A percentile compares a stretch with the other conserved stretches of the same genome.
Evolutionary conservation across 2,329 filamentous ascomycete species (phyloP).

Genomic region (Zasmidium citrigriseum): DNA sequence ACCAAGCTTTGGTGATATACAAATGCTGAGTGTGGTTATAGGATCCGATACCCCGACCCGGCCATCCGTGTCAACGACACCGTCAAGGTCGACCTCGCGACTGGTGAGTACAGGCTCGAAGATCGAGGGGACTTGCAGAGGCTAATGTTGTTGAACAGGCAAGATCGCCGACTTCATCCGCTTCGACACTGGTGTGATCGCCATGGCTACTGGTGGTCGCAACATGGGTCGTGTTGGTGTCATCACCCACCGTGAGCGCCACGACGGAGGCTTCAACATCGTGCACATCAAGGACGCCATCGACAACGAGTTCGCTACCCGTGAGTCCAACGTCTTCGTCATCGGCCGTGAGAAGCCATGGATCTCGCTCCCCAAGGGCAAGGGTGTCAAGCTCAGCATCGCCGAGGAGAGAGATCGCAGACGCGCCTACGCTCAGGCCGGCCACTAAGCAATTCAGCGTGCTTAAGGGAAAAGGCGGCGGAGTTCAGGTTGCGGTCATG

Average conservation of each 20-base stretch:
- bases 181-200: constrained; percentile 97
- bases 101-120: constrained; percentile 56
- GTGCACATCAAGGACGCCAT: constrained; percentile 97
- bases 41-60: constrained; percentile 99
- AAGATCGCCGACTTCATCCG: constrained; percentile 98
- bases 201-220: constrained; percentile 98
- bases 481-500: constrained; percentile 14
- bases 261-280: constrained; percentile 99
- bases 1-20: constrained; percentile 86
- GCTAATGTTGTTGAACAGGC: constrained; percentile 25
- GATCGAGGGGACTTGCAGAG: background rate
- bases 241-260: constrained; percentile 99
- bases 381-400: constrained; percentile 99
- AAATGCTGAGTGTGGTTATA: constrained; percentile 47
- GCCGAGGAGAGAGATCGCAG: constrained; percentile 99
- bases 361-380: constrained; percentile 99
- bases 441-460: constrained; percentile 17
- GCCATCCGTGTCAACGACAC: constrained; percentile 99
- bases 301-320: constrained; percentile 99
- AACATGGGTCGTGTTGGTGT: constrained; percentile 99
- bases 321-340: constrained; percentile 99
- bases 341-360: constrained; percentile 98
- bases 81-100: constrained; percentile 96
- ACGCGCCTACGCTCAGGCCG: constrained; percentile 66
- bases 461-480: constrained; percentile 14